A percentile compares a stretch with the other conserved stretches of the same genome.
These are phyloP conservation scores for Pulicaria dysenterica DNA, from an alignment of 129 eudicot genomes.

Conservation along the genomic window DNA sequence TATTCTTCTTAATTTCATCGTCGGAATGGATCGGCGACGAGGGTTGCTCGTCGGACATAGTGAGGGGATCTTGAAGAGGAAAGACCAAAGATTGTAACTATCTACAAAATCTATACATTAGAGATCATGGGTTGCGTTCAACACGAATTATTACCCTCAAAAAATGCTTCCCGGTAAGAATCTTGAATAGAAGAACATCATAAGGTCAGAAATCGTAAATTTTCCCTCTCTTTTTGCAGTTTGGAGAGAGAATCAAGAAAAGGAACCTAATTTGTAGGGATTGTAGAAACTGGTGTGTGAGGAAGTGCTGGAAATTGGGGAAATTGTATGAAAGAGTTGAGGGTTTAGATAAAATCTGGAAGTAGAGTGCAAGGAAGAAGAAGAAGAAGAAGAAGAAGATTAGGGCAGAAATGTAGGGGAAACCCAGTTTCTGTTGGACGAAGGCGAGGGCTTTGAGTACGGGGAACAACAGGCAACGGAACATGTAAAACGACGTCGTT, in stretches of 20 bases:
- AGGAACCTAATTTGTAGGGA: constrained; percentile 4
- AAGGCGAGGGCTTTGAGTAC: constrained; percentile 34
- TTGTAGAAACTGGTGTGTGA: constrained; percentile 11
- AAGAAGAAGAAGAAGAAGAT: constrained; percentile 27
- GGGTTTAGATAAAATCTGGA: constrained; percentile 18
- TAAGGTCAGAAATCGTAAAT: not conserved
- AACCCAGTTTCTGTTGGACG: constrained; percentile 30
- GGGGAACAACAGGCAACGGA: constrained; percentile 22
- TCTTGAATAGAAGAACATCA: not conserved
- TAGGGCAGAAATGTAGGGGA: constrained; percentile 32
- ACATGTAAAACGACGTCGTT: constrained; percentile 21
- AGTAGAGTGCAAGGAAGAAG: constrained; percentile 13
- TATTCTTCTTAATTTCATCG: constrained; percentile 23
- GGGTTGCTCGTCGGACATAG: constrained; percentile 49
- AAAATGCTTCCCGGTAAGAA: not conserved
- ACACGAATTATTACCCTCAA: not conserved
- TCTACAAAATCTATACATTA: constrained; percentile 38
- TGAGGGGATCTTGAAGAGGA: constrained; percentile 47
- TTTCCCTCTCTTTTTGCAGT: constrained; percentile 13
- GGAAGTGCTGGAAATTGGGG: constrained; percentile 2
- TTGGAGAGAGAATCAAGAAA: constrained; percentile 14
- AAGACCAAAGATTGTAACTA: constrained; percentile 20
- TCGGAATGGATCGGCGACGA: constrained; percentile 61
- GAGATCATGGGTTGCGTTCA: constrained; percentile 53
- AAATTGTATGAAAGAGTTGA: not conserved